phyloP scores from a whole-genome alignment of 352 stramenopile genomes.

The Phytophthora ohioensis region DNA sequence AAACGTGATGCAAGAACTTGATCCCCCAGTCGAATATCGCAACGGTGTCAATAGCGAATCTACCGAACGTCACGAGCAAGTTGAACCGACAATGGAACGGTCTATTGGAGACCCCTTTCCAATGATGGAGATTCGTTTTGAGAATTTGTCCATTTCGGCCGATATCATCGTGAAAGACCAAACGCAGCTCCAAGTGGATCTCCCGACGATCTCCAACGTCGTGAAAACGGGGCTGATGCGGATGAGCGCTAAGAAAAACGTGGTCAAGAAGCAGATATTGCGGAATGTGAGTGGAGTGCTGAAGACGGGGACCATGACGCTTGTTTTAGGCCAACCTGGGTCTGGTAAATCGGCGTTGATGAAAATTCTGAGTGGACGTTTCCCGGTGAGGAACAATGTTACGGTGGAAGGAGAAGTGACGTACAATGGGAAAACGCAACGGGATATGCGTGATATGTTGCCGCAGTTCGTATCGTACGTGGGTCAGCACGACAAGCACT shows the following conservation, averaged over 20 bases:
- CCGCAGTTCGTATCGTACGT: conserved; percentile 63
- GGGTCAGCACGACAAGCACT: conserved; percentile 84
- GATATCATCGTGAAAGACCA: conserved; percentile 31
- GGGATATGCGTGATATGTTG: conserved; percentile 7
- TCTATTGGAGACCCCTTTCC: neutral
- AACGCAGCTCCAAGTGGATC: conserved; percentile 16
- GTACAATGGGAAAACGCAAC: conserved; percentile 7
- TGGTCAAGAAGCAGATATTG: conserved; percentile 20
- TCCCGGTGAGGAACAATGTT: conserved; percentile 48
- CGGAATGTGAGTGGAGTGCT: conserved; percentile 34
- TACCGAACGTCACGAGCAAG: neutral
- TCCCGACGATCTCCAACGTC: conserved; percentile 32
- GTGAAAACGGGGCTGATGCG: conserved; percentile 13
- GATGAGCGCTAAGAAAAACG: conserved; percentile 1
- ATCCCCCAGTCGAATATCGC: neutral
- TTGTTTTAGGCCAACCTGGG: conserved; percentile 43
- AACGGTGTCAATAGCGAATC: neutral
- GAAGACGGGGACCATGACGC: conserved; percentile 40
- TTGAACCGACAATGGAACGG: neutral
- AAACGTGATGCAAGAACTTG: neutral
- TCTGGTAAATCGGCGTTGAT: conserved; percentile 32
- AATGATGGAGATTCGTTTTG: conserved; percentile 43
- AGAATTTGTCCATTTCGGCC: conserved; percentile 39
- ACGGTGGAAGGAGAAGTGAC: conserved; percentile 39
- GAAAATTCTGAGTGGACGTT: conserved; percentile 55